These are phyloP conservation scores for Nicotiana noctiflora DNA, from an alignment of 257 asterid genomes.

Conservation along the genomic window DNA sequence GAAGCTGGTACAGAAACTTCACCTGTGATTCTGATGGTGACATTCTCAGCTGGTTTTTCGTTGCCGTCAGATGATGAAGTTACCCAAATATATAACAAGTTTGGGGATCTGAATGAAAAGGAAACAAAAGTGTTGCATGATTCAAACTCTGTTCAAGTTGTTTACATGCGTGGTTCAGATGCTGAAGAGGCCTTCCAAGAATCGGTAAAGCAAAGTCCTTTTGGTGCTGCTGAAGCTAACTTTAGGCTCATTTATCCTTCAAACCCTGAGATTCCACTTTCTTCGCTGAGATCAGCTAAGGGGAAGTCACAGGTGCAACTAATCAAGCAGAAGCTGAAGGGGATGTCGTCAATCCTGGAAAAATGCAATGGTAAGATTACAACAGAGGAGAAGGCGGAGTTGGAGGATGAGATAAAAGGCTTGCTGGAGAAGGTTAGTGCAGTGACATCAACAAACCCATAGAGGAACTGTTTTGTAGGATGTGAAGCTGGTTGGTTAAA, in stretches of 20 bases:
- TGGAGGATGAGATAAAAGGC: conserved; percentile 28
- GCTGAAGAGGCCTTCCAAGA: conserved; percentile 49
- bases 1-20: conserved; percentile 15
- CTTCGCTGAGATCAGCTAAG: conserved; percentile 19
- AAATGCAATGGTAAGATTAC: conserved; percentile 29
- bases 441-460: conserved; percentile 12
- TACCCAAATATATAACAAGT: conserved; percentile 30
- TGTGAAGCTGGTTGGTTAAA: background rate
- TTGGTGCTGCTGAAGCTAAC: conserved; percentile 28
- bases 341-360: conserved; percentile 24
- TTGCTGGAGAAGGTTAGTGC: conserved; percentile 32
- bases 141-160: conserved; percentile 30
- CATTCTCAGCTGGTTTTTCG: conserved; percentile 36
- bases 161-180: conserved; percentile 30
- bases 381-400: conserved; percentile 15
- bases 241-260: conserved; percentile 27
- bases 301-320: conserved; percentile 17
- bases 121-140: conserved; percentile 36
- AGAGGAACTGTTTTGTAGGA: background rate
- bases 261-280: conserved; percentile 12
- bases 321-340: conserved; percentile 20
- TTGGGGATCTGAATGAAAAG: conserved; percentile 39
- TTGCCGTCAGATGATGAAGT: conserved; percentile 59
- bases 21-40: conserved; percentile 27
- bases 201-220: conserved; percentile 34